phyloP scores from a whole-genome alignment of 768 basidiomycete species.

The Rhodocollybia butyracea region DNA sequence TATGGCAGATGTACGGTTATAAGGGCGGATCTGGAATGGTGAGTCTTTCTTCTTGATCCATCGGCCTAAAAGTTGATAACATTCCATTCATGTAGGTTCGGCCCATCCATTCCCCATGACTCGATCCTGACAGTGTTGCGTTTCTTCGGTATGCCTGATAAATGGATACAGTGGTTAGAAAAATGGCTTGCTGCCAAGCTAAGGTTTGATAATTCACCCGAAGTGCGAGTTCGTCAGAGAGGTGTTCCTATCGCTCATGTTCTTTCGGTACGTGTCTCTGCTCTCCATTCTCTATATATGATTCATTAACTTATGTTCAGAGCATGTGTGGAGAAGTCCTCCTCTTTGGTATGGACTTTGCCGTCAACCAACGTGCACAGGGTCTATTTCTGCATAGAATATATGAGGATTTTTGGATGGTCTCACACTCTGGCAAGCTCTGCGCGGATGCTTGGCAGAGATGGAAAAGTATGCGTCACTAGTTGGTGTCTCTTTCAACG shows the following conservation, averaged over 20 bases:
- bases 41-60: not conserved
- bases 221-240: conserved; percentile 31
- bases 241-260: conserved; percentile 43
- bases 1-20: conserved; percentile 1
- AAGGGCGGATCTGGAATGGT: conserved; percentile 5
- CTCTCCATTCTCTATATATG: not conserved
- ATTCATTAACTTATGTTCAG: conserved; percentile 5
- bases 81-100: conserved; percentile 9
- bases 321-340: conserved; percentile 38
- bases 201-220: conserved; percentile 29
- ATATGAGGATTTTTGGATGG: conserved; percentile 47
- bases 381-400: conserved; percentile 42
- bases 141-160: conserved; percentile 35
- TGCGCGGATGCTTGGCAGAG: conserved; percentile 37
- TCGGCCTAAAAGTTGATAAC: not conserved
- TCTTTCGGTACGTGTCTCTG: conserved; percentile 16
- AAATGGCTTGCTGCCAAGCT: conserved; percentile 30
- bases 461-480: conserved; percentile 39
- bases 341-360: conserved; percentile 45
- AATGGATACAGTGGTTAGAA: conserved; percentile 31
- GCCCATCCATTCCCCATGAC: conserved; percentile 32
- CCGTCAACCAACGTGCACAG: conserved; percentile 39
- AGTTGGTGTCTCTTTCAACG: conserved; percentile 39
- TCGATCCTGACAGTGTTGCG: conserved; percentile 35
- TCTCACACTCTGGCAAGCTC: conserved; percentile 29